Base-by-base conservation (phyloP, 805 yeast genomes). In the Saturnispora ahearnii region DNA sequence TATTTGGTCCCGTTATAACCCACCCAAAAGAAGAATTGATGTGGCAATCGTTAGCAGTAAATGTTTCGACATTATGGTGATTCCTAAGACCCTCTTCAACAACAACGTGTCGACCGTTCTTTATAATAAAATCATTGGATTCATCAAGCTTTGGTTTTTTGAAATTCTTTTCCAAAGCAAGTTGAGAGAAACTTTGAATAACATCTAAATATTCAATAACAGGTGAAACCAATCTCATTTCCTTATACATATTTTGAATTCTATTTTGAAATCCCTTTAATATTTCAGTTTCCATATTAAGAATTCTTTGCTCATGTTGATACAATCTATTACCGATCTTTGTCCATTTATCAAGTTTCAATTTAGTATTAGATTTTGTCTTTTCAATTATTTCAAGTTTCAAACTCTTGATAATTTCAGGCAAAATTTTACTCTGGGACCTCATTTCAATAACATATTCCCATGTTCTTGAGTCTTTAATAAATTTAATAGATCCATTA, bases 1-100 rank as follows among this genome's bases (percentile, higher is more conserved):
- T 84, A 60, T 87, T 87, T 0, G 96, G 96, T 0, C 96, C 96
- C 0, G 95, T 84, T n/a, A 87, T 78, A 15, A 87, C 72, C 71
- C 86, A 75, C 2, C 76, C 59, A 5, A 65, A 55, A 5, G 61
- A 56, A 0, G 64, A 53, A 41, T 64, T 54, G 2, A 68, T 34
- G 3, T 44, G 7, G 44, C 79, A 75, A 49, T 72, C 69, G 51
- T 77, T 73, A 53, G 80, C 36, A 55, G 73, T 60, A 61, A 83
- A 84, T 49, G 71, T 68, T 13, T 61, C 65, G n/a, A 60, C 50
- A n/a, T 59, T 60, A 8, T 54, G 18, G 24, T 68, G 66, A 1
- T 68, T 62, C 43, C 68, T 72, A 49, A 86, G 67, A 1, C 87
- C 87, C 32, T 81, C 77, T 60, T 91, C 97, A 2, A 91, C 98